Conservation (phyloP, 768 basidiomycete species). For the Leccinum broughii region DNA sequence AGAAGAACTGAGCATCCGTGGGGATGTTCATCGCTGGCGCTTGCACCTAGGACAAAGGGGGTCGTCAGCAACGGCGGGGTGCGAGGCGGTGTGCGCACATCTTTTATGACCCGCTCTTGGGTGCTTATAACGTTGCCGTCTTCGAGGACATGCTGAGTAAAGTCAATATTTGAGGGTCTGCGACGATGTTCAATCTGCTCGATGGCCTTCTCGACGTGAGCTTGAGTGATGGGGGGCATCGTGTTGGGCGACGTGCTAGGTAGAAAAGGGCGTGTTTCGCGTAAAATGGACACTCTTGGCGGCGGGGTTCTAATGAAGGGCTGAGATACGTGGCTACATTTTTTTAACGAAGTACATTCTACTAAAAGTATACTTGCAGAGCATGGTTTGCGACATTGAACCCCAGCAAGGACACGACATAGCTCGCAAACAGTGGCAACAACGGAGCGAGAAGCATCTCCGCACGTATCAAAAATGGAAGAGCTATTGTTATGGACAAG, state of each 20-base stretch:
- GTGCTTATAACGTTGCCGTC: constrained; percentile 91
- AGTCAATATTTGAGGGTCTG: constrained; percentile 71
- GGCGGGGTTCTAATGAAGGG: constrained; percentile 33
- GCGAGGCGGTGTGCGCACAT: constrained; percentile 51
- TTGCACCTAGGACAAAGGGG: constrained; percentile 68
- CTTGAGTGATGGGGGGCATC: constrained; percentile 38
- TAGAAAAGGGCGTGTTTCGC: neutral
- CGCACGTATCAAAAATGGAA: constrained; percentile 92
- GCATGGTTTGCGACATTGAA: constrained; percentile 88
- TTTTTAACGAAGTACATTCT: constrained; percentile 10
- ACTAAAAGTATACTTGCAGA: constrained; percentile 78
- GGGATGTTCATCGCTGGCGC: constrained; percentile 94
- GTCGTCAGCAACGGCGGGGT: constrained; percentile 9
- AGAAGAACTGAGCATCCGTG: constrained; percentile 93
- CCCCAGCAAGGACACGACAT: constrained; percentile 83
- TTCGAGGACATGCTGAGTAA: constrained; percentile 88
- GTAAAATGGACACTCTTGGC: constrained; percentile 17
- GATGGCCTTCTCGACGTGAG: constrained; percentile 37
- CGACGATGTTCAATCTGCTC: constrained; percentile 43
- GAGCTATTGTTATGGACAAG: constrained; percentile 45
- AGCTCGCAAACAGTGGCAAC: constrained; percentile 82
- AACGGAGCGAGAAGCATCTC: constrained; percentile 91
- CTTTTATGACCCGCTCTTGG: constrained; percentile 94
- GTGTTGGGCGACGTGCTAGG: neutral
- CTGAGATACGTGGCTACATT: constrained; percentile 15